Evolutionary conservation across 2,329 filamentous ascomycete species (phyloP).

Genomic region (Harringtonia aguacate): DNA sequence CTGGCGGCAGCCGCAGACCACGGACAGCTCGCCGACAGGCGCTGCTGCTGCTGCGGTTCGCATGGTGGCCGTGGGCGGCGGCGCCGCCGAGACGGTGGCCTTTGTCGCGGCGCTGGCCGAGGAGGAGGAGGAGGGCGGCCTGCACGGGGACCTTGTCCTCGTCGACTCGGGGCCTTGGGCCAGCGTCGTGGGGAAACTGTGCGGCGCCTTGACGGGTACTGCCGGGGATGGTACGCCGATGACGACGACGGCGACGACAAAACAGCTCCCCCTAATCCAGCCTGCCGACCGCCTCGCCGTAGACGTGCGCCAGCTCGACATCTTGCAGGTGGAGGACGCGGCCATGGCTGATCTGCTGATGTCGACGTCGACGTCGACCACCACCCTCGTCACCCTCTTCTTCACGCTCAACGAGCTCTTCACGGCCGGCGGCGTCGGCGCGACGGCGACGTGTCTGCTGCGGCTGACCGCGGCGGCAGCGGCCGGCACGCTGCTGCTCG

Average conservation of each 20-base stretch:
- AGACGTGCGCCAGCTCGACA: constrained; percentile 36
- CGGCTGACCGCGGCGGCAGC: constrained; percentile 42
- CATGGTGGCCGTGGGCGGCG: constrained; percentile 34
- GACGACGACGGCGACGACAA: background rate
- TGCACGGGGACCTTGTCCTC: constrained; percentile 45
- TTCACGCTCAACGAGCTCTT: constrained; percentile 97
- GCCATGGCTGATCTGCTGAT: constrained; percentile 22
- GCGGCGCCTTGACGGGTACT: constrained; percentile 40
- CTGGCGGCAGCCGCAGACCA: background rate
- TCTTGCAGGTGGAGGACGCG: constrained; percentile 28
- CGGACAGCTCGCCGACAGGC: background rate
- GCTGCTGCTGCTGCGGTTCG: background rate
- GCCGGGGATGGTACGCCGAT: background rate
- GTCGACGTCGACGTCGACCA: constrained; percentile 6
- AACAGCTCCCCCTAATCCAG: constrained; percentile 26
- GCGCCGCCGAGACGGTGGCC: constrained; percentile 50
- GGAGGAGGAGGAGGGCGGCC: constrained; percentile 2
- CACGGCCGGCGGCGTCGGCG: constrained; percentile 57
- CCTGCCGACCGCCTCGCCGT: constrained; percentile 24
- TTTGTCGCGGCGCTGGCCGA: constrained; percentile 32
- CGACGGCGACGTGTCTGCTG: constrained; percentile 68
- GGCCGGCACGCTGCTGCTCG: constrained; percentile 62
- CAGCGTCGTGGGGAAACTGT: constrained; percentile 47
- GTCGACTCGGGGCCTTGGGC: constrained; percentile 78
- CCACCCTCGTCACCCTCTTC: constrained; percentile 64